phyloP scores from a whole-genome alignment of 1,284 basidiomycete species.

The Cutaneotrichosporon mucoides region DNA sequence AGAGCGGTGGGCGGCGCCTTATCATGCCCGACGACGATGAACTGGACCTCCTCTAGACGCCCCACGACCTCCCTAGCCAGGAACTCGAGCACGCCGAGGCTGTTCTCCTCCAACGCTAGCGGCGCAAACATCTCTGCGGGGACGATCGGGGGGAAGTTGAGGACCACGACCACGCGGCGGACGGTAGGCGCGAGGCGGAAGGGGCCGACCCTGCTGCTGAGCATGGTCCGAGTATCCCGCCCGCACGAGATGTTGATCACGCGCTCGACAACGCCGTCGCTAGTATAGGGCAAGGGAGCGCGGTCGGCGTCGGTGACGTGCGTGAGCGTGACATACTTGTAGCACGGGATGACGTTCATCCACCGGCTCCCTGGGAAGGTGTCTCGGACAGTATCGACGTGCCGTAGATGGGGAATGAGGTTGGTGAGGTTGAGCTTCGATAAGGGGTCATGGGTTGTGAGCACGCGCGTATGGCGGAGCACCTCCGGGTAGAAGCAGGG shows the following conservation, averaged over 20 bases:
- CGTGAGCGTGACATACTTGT: slow-evolving; percentile 4
- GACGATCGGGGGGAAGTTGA: not conserved
- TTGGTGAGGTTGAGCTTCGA: not conserved
- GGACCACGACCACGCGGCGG: not conserved
- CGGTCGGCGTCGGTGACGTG: not conserved
- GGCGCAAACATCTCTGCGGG: not conserved
- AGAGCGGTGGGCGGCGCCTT: not conserved
- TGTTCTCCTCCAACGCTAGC: not conserved
- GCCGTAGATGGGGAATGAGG: not conserved
- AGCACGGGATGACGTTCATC: not conserved
- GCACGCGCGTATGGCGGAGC: not conserved
- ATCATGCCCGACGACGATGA: not conserved
- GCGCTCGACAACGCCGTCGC: not conserved
- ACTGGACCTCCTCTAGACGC: not conserved
- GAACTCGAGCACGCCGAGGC: not conserved
- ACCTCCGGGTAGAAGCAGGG: not conserved
- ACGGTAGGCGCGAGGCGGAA: not conserved
- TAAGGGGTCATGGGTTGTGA: not conserved
- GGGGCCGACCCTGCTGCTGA: not conserved
- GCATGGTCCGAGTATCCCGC: not conserved
- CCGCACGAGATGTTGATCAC: slow-evolving; percentile 1
- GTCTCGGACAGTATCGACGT: not conserved
- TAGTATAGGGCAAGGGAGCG: not conserved
- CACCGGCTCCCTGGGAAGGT: not conserved
- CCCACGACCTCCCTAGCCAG: not conserved